Percentiles rank a stretch among this genome's conserved stretches.
These are phyloP conservation scores for Leishmania amazonensis DNA, from an alignment of 208 protist genomes.

Conservation along the genomic window DNA sequence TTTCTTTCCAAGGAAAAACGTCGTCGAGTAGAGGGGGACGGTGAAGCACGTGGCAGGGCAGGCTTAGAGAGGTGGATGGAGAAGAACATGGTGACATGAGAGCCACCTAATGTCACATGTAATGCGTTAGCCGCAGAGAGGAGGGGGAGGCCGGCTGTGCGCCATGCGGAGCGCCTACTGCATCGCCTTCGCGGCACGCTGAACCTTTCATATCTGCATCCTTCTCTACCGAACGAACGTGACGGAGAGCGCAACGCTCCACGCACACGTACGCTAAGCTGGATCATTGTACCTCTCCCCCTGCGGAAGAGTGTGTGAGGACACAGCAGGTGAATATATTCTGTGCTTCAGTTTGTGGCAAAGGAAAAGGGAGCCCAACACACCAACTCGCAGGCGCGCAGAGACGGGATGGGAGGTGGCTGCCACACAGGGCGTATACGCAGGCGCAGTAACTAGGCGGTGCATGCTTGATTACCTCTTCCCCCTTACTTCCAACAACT, in stretches of 20 bases:
- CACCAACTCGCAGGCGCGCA: not conserved
- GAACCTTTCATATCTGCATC: not conserved
- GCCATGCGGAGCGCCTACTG: not conserved
- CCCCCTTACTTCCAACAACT: not conserved
- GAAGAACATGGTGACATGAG: not conserved
- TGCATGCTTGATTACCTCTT: not conserved
- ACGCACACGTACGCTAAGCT: not conserved
- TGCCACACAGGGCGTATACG: not conserved
- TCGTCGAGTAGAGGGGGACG: not conserved
- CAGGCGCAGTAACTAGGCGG: not conserved
- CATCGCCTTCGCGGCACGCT: not conserved
- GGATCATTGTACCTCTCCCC: not conserved
- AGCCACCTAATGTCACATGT: not conserved
- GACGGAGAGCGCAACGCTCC: not conserved
- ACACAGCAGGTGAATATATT: not conserved
- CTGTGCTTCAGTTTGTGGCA: not conserved
- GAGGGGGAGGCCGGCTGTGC: not conserved
- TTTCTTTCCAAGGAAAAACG: not conserved
- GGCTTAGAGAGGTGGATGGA: constrained; percentile 13
- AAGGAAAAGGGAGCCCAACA: not conserved
- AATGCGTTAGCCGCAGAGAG: not conserved
- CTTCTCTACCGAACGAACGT: not conserved
- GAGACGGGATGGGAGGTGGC: not conserved
- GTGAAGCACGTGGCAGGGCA: not conserved
- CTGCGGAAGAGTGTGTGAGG: not conserved